Base-by-base conservation (phyloP, 2,329 filamentous ascomycete species). In the Raffaelea albimanens region DNA sequence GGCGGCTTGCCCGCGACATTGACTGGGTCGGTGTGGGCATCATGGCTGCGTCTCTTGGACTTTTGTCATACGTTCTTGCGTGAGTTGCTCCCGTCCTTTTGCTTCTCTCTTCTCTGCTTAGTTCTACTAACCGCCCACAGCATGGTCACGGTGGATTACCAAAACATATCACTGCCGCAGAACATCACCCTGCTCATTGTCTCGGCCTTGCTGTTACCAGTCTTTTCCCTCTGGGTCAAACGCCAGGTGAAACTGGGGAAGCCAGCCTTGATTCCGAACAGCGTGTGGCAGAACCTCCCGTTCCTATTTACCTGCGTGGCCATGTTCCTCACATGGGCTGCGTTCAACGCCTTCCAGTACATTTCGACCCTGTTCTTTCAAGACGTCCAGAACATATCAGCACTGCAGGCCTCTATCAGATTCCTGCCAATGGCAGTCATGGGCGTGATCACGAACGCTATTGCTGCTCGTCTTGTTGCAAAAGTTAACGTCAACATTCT, bases 211-310 rank as follows among this genome's bases (percentile, higher is more conserved):
- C 51, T 72, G 3, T 58, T 80, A 1, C 68, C 67, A 0, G 57
- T 59, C 0, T 83, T 83, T 50, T 66, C 73, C 1, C 56, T 70
- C 19, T 82, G 78, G 78, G 72, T 78, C 49, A 61, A 66, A 2
- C 62, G 65, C 2, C 78, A 76, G 45, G 71, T 71, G 23, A 66
- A 60, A 7, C 58, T 61, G 1, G 62, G 64, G 2, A 65, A 66
- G 7, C 72, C 78, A 14, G 77, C 77, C 0, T 57, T 83, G 3
- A 79, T 83, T 4, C 78, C 79, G 0, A 82, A 82, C 52, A 69
- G 67, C 0, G 60, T 83, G 0, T 82, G 78, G 79, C 67, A 62
- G 3, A 80, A 78, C 25, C 58, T 61, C 0, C 62, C 72, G 2
- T 83, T 82, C 52, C 73, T 74, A 0, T 67, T 66, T 1, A 68